A percentile compares a stretch with the other conserved stretches of the same genome.
phyloP scores from a whole-genome alignment of 2,329 filamentous ascomycete genomes.

The Dactylellina parvicollis region DNA sequence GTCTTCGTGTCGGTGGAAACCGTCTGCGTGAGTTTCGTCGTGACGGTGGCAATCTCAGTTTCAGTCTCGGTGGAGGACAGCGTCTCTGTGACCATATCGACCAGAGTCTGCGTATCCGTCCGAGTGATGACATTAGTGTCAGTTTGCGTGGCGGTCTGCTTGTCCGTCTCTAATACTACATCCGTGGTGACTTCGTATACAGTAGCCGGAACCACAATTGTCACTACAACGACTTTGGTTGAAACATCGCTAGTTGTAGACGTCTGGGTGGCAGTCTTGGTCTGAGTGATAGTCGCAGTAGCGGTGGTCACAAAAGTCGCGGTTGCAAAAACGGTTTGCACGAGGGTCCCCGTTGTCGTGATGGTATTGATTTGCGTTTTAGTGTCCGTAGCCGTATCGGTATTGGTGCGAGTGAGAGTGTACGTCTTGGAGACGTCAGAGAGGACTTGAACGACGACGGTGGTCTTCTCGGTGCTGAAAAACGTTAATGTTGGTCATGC shows the following conservation, averaged over 20 bases:
- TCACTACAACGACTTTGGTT: background rate
- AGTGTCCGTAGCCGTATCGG: conserved; percentile 6
- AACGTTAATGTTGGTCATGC: background rate
- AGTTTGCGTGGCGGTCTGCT: conserved; percentile 1
- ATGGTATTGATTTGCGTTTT: conserved; percentile 17
- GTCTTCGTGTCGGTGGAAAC: conserved; percentile 1
- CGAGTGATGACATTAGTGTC: background rate
- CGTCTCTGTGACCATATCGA: background rate
- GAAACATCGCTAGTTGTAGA: conserved; percentile 2
- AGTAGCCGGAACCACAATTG: conserved; percentile 4
- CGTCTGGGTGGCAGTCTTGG: conserved; percentile 11
- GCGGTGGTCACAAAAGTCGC: conserved; percentile 18
- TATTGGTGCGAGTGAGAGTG: conserved; percentile 19
- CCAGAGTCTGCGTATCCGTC: conserved; percentile 2
- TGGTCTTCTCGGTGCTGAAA: conserved; percentile 11
- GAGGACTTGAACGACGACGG: conserved; percentile 1
- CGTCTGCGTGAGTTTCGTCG: background rate
- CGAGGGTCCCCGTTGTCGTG: conserved; percentile 1
- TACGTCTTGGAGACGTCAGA: conserved; percentile 18
- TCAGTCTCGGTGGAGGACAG: background rate
- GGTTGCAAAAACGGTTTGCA: conserved; percentile 12
- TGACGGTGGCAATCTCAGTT: conserved; percentile 10
- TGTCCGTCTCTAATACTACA: conserved; percentile 4
- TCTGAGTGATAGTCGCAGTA: conserved; percentile 14
- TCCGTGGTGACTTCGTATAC: background rate